Evolutionary conservation across 768 basidiomycete species (phyloP).

Genomic region (Tylopilus vinaceipallidus): DNA sequence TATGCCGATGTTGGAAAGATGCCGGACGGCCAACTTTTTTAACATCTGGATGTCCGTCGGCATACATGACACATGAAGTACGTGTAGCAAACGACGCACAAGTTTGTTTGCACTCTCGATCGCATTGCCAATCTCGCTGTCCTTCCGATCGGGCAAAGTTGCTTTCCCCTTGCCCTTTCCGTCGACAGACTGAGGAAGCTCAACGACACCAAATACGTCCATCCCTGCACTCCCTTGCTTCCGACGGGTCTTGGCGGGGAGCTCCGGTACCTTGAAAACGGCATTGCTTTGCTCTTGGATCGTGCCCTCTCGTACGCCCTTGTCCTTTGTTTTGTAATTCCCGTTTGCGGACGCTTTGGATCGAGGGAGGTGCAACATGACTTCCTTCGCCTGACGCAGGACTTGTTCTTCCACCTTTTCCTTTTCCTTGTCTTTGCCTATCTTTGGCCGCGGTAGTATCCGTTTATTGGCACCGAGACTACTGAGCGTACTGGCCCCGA

Average conservation of each 20-base stretch:
- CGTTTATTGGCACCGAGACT: constrained; percentile 23
- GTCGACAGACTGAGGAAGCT: constrained; percentile 20
- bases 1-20: constrained; percentile 33
- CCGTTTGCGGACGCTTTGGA: constrained; percentile 11
- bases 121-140: constrained; percentile 23
- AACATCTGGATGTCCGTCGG: constrained; percentile 29
- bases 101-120: constrained; percentile 62
- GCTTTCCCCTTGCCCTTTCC: constrained; percentile 40
- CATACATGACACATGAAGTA: not conserved
- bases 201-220: constrained; percentile 31
- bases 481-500: constrained; percentile 5
- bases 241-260: constrained; percentile 34
- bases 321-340: constrained; percentile 7
- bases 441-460: constrained; percentile 16
- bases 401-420: constrained; percentile 29
- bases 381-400: constrained; percentile 35
- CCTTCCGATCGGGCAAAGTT: constrained; percentile 26
- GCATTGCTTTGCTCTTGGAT: not conserved
- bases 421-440: constrained; percentile 19
- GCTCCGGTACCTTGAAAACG: constrained; percentile 48
- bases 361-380: constrained; percentile 39
- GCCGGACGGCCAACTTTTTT: constrained; percentile 38
- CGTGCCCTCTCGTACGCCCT: not conserved
- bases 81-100: constrained; percentile 41
- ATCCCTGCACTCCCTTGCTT: constrained; percentile 22